Base-by-base conservation (phyloP, 208 protist genomes). In the Leishmania aethiopica region DNA sequence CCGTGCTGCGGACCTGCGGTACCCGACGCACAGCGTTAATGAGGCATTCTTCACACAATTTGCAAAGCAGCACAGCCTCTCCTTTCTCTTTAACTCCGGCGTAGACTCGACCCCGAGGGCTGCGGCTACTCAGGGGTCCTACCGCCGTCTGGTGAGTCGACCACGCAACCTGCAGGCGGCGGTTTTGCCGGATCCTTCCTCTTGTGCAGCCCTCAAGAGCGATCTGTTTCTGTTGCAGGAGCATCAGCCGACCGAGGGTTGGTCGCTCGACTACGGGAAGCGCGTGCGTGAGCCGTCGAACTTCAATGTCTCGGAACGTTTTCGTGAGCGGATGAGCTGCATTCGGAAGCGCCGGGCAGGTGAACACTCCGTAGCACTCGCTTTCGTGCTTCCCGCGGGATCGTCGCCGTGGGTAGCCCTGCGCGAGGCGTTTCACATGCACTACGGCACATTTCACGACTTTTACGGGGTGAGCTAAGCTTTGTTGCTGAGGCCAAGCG, bases 261-360 rank as follows among this genome's bases (percentile, higher is more conserved):
- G 87, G 59, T 82, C 86, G 3, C 77, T 96, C 22, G 86, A 92
- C 55, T 93, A 90, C 62, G 57, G 78, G 7, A 55, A 78, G 40
- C 84, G 95, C 19, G 88, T 96, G 74, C 88, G 95, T 3, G 87
- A 96, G 84, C 95, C 95, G 3, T 92, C 87, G n/a, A 79, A 86
- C 4, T 95, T 92, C 81, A 98, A 98, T 77, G 86, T 95, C 17
- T 95, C 92, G 13, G 92, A 96, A 73, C 88, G 91, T 6, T 94
- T 96, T 83, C 80, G 85, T 13, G 90, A 95, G 79, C 88, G 87
- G 35, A 93, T 98, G 90, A 42, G 47, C 19, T 59, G 47, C n/a
- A 59, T 85, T 35, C 28, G 76, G 25, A 47, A 42, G 47, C 45
- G 19, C 45, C 64, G 77, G 15, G 2, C 49, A 49, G 85, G 85